Conservation (phyloP, 2,329 filamentous ascomycete genomes). For the Ceratocystis colombiana region DNA sequence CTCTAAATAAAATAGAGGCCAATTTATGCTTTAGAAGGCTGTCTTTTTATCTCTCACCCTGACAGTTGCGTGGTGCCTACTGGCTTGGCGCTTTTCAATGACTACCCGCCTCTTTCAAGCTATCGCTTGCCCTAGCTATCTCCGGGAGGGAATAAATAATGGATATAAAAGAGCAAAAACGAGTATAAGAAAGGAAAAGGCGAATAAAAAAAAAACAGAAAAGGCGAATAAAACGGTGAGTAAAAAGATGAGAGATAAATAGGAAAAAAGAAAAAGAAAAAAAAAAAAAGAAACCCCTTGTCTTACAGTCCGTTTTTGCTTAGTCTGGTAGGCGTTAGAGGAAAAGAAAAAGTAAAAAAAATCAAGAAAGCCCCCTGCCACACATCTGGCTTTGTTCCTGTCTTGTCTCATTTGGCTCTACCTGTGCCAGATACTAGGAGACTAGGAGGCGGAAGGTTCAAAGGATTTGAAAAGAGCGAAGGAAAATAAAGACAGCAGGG, state of each 20-base stretch:
- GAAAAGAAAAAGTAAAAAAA: background rate
- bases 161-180: background rate
- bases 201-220: background rate
- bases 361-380: background rate
- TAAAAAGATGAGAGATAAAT: background rate
- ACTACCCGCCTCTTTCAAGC: background rate
- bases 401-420: background rate
- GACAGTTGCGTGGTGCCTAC: background rate
- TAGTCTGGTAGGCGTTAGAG: background rate
- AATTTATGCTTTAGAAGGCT: background rate
- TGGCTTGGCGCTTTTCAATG: background rate
- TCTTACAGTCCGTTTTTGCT: background rate
- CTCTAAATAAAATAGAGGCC: background rate
- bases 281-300: background rate
- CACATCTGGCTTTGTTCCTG: background rate
- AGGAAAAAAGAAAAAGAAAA: background rate
- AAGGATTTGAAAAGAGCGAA: background rate
- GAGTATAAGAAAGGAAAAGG: background rate
- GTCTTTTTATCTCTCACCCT: conserved; percentile 4
- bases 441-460: background rate
- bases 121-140: background rate
- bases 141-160: background rate
- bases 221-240: background rate
- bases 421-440: no score
- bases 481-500: background rate